Conservation (phyloP, 208 protist species). For the Balamuthia mandrillaris region DNA sequence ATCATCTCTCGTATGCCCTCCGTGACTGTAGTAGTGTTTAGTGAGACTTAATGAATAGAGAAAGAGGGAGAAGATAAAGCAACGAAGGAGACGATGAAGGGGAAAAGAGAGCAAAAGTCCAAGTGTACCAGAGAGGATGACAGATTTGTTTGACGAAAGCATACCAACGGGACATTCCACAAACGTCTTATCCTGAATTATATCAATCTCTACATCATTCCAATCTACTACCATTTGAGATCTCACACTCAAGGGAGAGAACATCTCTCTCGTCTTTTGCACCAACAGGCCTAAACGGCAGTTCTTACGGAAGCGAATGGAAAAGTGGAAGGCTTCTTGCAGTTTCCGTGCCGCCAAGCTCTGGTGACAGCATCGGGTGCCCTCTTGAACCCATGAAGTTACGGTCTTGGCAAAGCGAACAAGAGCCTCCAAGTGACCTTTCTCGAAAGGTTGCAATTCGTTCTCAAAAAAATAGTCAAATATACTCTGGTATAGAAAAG, state of each 20-base stretch:
- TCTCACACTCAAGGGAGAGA: not conserved
- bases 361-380: not conserved
- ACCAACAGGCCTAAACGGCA: conserved; percentile 2
- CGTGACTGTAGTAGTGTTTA: too few species aligned
- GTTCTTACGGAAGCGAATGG: conserved; percentile 1
- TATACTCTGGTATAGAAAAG: not conserved
- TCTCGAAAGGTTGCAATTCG: not conserved
- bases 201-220: conserved; percentile 30
- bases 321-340: conserved; percentile 21
- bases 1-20: conserved; percentile 14
- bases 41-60: too few species aligned
- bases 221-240: conserved; percentile 21
- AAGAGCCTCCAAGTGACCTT: not conserved
- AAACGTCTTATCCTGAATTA: conserved; percentile 35
- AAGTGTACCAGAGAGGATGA: too few species aligned
- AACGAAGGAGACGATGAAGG: too few species aligned
- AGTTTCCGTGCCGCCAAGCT: not conserved
- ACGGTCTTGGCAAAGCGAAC: not conserved
- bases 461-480: conserved; percentile 32
- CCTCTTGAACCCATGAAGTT: conserved; percentile 3
- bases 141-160: too few species aligned
- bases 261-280: not conserved
- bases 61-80: too few species aligned
- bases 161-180: not conserved
- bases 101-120: too few species aligned